Percentiles rank a stretch among this genome's conserved stretches.
These are phyloP conservation scores for Xylaria multiplex DNA, from an alignment of 2,329 filamentous ascomycete genomes.

Conservation along the genomic window DNA sequence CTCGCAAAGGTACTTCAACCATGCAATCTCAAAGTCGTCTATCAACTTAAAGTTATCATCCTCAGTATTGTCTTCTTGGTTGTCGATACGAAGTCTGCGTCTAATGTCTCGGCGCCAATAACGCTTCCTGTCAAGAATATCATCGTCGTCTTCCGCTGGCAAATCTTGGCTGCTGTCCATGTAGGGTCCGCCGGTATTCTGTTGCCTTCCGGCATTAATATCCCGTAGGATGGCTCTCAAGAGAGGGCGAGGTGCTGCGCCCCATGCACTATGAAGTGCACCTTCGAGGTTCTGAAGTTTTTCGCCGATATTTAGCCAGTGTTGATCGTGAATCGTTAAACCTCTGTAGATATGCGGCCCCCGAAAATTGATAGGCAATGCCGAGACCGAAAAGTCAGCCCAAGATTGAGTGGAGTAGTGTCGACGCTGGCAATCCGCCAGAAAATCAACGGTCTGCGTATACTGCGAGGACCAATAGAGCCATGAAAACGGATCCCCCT, in stretches of 20 bases:
- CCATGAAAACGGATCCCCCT: constrained; percentile 49
- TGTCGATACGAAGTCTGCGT: constrained; percentile 33
- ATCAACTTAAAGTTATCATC: constrained; percentile 35
- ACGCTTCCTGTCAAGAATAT: constrained; percentile 24
- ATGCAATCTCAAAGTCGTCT: constrained; percentile 44
- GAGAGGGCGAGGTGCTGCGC: constrained; percentile 42
- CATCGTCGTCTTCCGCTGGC: constrained; percentile 20
- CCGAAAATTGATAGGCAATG: constrained; percentile 46
- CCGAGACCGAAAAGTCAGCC: constrained; percentile 39
- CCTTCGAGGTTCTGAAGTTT: constrained; percentile 43
- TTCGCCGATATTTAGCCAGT: constrained; percentile 46
- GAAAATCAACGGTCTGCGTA: constrained; percentile 37
- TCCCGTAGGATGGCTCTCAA: constrained; percentile 45
- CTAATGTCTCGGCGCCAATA: constrained; percentile 41
- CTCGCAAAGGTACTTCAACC: constrained; percentile 45
- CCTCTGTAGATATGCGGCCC: constrained; percentile 47
- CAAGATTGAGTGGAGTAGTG: constrained; percentile 39
- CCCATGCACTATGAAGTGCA: constrained; percentile 36
- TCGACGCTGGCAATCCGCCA: constrained; percentile 42
- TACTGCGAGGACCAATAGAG: constrained; percentile 47
- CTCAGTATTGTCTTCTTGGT: constrained; percentile 15
- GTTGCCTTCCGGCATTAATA: constrained; percentile 41
- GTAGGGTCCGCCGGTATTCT: constrained; percentile 18
- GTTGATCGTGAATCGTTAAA: constrained; percentile 44
- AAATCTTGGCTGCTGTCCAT: constrained; percentile 6